These are phyloP conservation scores for Apiotrichum akiyoshidainum DNA, from an alignment of 1,284 basidiomycete genomes.

Conservation along the genomic window DNA sequence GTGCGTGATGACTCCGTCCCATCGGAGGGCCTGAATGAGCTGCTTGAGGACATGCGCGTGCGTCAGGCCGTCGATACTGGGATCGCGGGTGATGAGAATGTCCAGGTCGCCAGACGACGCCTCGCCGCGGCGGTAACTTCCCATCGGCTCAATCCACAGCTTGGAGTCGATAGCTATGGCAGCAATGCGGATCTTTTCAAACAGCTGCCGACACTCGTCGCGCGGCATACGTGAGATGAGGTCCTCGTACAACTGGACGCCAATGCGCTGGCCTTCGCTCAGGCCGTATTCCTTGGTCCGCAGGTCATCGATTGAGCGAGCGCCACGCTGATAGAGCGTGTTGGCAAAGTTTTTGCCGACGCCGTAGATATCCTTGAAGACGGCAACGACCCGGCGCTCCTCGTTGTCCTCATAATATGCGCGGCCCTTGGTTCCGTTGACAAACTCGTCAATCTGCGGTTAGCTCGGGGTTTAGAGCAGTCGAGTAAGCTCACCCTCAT, in stretches of 20 bases:
- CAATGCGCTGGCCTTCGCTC: slow-evolving; percentile 65
- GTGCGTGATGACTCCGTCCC: slow-evolving; percentile 65
- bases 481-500: slow-evolving; percentile 57
- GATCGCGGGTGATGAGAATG: slow-evolving; percentile 73
- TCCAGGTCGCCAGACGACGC: slow-evolving; percentile 83
- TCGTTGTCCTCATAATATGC: slow-evolving; percentile 44
- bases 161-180: slow-evolving; percentile 68
- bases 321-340: slow-evolving; percentile 71
- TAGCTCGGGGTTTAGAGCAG: neutral
- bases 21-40: slow-evolving; percentile 61
- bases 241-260: slow-evolving; percentile 70
- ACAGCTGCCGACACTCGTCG: slow-evolving; percentile 69
- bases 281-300: slow-evolving; percentile 53
- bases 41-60: slow-evolving; percentile 60
- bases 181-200: slow-evolving; percentile 65
- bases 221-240: slow-evolving; percentile 74
- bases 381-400: slow-evolving; percentile 34
- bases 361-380: slow-evolving; percentile 78
- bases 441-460: slow-evolving; percentile 46
- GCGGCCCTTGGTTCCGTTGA: slow-evolving; percentile 35
- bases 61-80: slow-evolving; percentile 62
- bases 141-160: slow-evolving; percentile 80
- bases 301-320: slow-evolving; percentile 73
- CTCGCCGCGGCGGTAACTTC: slow-evolving; percentile 77
- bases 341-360: slow-evolving; percentile 68